These are phyloP conservation scores for Xylaria cubensis DNA, from an alignment of 495 filamentous ascomycete species.

Conservation along the genomic window DNA sequence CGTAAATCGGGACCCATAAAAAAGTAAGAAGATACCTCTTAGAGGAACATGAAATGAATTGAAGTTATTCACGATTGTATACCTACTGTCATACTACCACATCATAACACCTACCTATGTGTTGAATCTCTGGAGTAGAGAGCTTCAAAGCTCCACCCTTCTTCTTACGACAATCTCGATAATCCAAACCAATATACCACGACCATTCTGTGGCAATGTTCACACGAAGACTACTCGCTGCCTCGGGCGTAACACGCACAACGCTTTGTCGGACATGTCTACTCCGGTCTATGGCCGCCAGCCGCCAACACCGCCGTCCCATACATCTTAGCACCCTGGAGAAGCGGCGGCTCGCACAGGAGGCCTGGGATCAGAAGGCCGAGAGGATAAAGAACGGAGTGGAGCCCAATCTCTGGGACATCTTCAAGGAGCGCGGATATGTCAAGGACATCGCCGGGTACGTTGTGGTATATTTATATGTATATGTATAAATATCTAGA, in stretches of 20 bases:
- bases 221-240: constrained; percentile 7
- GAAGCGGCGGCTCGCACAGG: constrained; percentile 61
- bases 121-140: neutral
- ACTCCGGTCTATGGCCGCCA: constrained; percentile 28
- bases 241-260: constrained; percentile 19
- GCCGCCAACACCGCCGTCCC: constrained; percentile 24
- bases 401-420: constrained; percentile 66
- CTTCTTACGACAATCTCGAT: neutral
- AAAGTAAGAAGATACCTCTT: neutral
- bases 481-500: too few relatives aligned
- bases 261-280: constrained; percentile 38
- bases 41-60: neutral
- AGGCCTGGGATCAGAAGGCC: constrained; percentile 64
- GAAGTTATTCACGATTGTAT: neutral
- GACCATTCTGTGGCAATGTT: constrained; percentile 23
- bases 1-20: constrained; percentile 1
- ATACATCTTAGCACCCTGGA: constrained; percentile 48
- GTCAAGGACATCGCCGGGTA: constrained; percentile 85
- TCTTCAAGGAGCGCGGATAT: constrained; percentile 80
- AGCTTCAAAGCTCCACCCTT: constrained; percentile 13
- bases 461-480: constrained; percentile 36
- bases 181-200: neutral
- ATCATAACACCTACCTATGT: neutral
- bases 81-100: neutral
- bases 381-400: constrained; percentile 65